These are phyloP conservation scores for Adansonia rubrostipa DNA, from an alignment of 441 rosid genomes.

Conservation along the genomic window DNA sequence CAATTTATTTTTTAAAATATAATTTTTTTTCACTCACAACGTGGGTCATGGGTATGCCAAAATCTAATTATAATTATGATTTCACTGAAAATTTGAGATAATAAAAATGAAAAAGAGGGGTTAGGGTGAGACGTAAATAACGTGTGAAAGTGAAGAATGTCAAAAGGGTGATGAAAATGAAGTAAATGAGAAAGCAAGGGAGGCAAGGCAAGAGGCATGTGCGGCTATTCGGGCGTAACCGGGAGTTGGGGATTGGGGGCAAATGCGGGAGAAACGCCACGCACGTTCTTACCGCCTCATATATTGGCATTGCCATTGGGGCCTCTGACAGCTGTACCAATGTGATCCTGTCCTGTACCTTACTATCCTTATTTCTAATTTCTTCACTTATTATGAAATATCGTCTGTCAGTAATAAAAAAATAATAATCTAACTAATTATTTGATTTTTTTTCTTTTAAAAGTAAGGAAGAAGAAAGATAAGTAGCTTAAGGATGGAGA, in stretches of 20 bases:
- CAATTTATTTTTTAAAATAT: too few relatives aligned
- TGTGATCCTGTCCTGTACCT: slow-evolving; percentile 48
- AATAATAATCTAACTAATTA: neutral
- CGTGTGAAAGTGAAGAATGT: too few relatives aligned
- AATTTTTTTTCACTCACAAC: too few relatives aligned
- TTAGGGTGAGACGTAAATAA: too few relatives aligned
- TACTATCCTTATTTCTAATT: neutral
- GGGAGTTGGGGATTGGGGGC: neutral
- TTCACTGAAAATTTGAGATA: too few relatives aligned
- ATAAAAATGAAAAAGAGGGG: too few relatives aligned
- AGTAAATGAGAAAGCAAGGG: too few relatives aligned
- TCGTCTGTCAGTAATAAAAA: neutral
- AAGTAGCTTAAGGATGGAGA: slow-evolving; percentile 6
- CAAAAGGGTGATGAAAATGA: too few relatives aligned
- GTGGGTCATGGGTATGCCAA: too few relatives aligned
- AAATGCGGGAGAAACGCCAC: slow-evolving; percentile 51
- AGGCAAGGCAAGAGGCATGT: slow-evolving; percentile 27
- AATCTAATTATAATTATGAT: too few relatives aligned
- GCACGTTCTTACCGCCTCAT: slow-evolving; percentile 65
- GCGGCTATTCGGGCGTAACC: neutral
- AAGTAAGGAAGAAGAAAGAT: neutral
- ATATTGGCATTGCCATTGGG: slow-evolving; percentile 23
- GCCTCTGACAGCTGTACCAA: slow-evolving; percentile 54
- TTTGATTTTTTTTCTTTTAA: too few relatives aligned
- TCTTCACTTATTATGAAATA: neutral